Percentiles rank a stretch among this genome's conserved stretches.
phyloP scores from a whole-genome alignment of 257 asterid genomes.

The Solanum piurae region DNA sequence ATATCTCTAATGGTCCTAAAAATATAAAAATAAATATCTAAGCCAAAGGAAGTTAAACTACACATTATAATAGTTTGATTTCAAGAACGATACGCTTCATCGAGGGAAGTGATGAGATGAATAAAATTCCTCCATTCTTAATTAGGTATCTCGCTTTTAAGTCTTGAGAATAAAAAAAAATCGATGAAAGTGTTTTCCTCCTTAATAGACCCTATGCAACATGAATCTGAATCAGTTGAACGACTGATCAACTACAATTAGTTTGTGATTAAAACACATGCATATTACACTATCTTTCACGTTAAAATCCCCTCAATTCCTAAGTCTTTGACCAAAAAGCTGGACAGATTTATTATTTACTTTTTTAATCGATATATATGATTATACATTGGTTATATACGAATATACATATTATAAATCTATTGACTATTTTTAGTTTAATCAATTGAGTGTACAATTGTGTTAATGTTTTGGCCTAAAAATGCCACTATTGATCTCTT shows the following conservation, averaged over 20 bases:
- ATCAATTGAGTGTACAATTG: neutral
- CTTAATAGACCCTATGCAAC: neutral
- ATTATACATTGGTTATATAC: fast-evolving
- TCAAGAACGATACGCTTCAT: neutral
- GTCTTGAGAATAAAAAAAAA: neutral
- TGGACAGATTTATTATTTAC: fast-evolving
- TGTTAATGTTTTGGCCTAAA: neutral
- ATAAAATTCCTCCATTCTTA: neutral
- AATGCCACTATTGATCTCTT: neutral
- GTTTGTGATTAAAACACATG: neutral
- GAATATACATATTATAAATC: neutral
- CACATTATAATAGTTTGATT: neutral
- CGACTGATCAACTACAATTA: neutral
- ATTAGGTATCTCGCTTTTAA: neutral
- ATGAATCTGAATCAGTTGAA: neutral
- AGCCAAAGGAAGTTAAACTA: neutral
- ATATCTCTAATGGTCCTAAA: neutral
- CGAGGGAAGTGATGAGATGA: neutral
- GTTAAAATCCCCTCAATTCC: neutral
- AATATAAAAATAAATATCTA: neutral
- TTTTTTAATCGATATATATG: too few relatives aligned
- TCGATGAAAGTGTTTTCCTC: neutral
- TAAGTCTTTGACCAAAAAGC: neutral
- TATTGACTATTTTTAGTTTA: too few relatives aligned
- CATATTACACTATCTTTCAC: neutral